Conservation (phyloP, 768 basidiomycete species). For the Fibroporia radiculosa region DNA sequence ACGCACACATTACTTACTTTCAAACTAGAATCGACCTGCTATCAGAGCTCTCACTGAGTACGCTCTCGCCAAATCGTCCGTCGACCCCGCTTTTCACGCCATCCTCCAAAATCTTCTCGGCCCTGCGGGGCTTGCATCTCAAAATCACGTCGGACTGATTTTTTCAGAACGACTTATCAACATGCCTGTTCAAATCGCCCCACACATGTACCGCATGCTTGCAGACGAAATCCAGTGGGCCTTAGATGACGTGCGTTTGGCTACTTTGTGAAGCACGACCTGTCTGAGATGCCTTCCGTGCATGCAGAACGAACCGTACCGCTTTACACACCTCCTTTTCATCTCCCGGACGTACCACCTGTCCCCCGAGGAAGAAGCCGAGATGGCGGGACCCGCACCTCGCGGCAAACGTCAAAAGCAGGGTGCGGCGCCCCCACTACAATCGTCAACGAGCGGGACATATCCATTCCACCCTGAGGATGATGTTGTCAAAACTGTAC, state of each 20-base stretch:
- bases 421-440: conserved; percentile 23
- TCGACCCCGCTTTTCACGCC: conserved; percentile 41
- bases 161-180: conserved; percentile 88
- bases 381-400: conserved; percentile 29
- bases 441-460: conserved; percentile 35
- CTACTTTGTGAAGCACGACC: background rate
- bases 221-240: conserved; percentile 75
- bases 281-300: background rate
- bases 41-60: conserved; percentile 68
- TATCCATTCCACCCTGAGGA: conserved; percentile 88
- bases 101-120: conserved; percentile 47
- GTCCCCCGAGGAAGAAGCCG: conserved; percentile 61
- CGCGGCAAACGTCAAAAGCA: conserved; percentile 35
- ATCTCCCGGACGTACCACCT: conserved; percentile 76
- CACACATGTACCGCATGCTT: conserved; percentile 90
- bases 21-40: conserved; percentile 57
- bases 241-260: conserved; percentile 45
- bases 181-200: conserved; percentile 90
- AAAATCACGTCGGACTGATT: conserved; percentile 69
- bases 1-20: background rate
- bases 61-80: conserved; percentile 50
- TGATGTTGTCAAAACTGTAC: conserved; percentile 58
- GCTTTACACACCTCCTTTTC: conserved; percentile 68
- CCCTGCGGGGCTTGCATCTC: conserved; percentile 21
- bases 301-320: conserved; percentile 49